A percentile compares a stretch with the other conserved stretches of the same genome.
These are phyloP conservation scores for Cutaneotrichosporon sp. DNA, from an alignment of 1,284 basidiomycete species.

Conservation along the genomic window DNA sequence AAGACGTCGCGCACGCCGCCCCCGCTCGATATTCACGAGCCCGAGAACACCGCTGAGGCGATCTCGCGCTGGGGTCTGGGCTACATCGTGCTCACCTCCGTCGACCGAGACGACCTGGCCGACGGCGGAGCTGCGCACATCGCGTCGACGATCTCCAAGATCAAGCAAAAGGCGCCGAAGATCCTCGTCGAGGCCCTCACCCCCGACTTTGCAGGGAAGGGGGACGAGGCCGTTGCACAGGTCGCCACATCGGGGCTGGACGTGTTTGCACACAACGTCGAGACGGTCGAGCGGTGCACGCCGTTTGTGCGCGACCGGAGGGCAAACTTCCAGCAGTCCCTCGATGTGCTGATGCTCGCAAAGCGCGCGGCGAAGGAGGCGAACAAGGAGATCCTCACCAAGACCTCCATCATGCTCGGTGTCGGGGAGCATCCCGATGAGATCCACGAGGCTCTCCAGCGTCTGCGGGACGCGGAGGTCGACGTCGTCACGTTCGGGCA, in stretches of 20 bases:
- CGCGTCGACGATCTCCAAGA: conserved; percentile 87
- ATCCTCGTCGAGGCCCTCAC: conserved; percentile 97
- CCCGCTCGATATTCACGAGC: conserved; percentile 92
- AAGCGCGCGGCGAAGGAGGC: conserved; percentile 76
- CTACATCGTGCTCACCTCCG: conserved; percentile 95
- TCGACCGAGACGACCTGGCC: conserved; percentile 89
- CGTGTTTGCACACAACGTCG: conserved; percentile 97
- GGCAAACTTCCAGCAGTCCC: conserved; percentile 84
- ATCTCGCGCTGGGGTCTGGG: conserved; percentile 97
- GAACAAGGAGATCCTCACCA: conserved; percentile 77
- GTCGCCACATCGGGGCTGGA: conserved; percentile 91
- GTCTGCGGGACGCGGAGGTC: conserved; percentile 82
- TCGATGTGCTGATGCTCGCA: conserved; percentile 77
- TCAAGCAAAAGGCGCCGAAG: conserved; percentile 92
- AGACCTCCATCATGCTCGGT: conserved; percentile 98
- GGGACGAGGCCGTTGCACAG: conserved; percentile 63
- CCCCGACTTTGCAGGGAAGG: conserved; percentile 82
- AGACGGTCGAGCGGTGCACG: conserved; percentile 89
- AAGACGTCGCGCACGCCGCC: conserved; percentile 87
- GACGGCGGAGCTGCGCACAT: conserved; percentile 94
- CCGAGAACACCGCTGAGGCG: conserved; percentile 96
- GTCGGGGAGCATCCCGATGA: conserved; percentile 88
- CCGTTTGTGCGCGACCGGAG: conserved; percentile 92
- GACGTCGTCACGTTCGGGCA: conserved; percentile 99
- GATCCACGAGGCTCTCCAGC: conserved; percentile 73